Base-by-base conservation (phyloP, 305 asterid species). In the Solanum chacoense region DNA sequence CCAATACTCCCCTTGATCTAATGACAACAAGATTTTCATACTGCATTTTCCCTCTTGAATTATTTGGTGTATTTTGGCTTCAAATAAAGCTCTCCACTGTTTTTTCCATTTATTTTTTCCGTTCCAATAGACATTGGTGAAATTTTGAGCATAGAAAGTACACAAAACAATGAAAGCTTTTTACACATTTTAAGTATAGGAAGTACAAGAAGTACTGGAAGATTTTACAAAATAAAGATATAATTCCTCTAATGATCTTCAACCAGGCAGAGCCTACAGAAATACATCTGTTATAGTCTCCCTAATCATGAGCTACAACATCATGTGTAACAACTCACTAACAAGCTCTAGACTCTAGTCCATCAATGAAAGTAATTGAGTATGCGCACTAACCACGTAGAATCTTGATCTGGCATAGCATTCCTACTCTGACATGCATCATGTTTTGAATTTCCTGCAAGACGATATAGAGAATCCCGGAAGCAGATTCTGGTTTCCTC, bases 391-490 rank as follows among this genome's bases (percentile, higher is more conserved):
- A 8, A 84, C 87, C 87, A 7, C 6, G 4, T 84, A 32, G 74
- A 55, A 55, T 59, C 71, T 55, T 84, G 74, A 84, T 55, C 87
- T 55, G 75, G 40, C 87, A 55, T 59, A 32, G 71, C 32, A 55
- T 84, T 84, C 74, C 87, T 55, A 32, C 32, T 55, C 34, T 84
- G 87, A 55, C 74, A 55, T 55, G 73, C n/a, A 84, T 55, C 91
- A 34, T 90, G 86, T 80, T 93, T 91, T 37, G 95, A 90, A 87
- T 93, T 92, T 59, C 92, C 93, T 20, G 95, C 94, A 74, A 93
- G 95, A 79, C 95, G 95, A 90, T 93, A 93, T 31, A 93, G 84
- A 88, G 95, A 91, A 91, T 93, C 95, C 40, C 95, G 93, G 87
- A 93, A 90, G 91, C 94, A 92, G 34, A 89, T 88, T 91, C 95